A percentile compares a stretch with the other conserved stretches of the same genome.
Conservation (phyloP, 768 basidiomycete genomes). For the Macrolepiota dolichaula region DNA sequence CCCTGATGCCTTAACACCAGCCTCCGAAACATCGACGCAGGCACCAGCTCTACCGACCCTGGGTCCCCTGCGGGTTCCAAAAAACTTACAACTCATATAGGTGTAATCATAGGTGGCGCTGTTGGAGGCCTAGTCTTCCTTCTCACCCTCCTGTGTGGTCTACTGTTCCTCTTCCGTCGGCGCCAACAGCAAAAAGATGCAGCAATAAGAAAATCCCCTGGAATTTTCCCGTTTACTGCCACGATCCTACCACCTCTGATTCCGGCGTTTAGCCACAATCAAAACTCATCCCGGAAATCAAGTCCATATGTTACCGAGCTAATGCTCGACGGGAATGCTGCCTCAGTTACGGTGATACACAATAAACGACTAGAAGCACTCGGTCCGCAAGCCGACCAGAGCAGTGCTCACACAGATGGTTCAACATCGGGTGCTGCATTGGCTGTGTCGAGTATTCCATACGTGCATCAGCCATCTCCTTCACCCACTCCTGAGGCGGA, state of each 20-base stretch:
- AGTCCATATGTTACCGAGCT: too few relatives aligned
- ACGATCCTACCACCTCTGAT: not conserved
- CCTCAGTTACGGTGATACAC: not conserved
- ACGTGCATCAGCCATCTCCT: conserved; percentile 25
- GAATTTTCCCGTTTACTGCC: not conserved
- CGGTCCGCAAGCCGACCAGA: not conserved
- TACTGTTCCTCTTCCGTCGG: conserved; percentile 1
- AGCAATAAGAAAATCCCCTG: not conserved
- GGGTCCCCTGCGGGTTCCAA: not conserved
- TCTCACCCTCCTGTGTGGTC: not conserved
- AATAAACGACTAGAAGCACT: not conserved
- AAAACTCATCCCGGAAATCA: too few relatives aligned
- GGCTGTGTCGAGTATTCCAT: conserved; percentile 13
- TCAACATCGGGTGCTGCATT: not conserved
- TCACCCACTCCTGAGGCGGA: not conserved
- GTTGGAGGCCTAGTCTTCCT: conserved; percentile 9
- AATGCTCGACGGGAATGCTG: not conserved
- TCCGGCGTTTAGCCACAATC: not conserved
- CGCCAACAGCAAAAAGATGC: not conserved
- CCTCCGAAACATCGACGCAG: conserved; percentile 5
- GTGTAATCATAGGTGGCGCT: conserved; percentile 14
- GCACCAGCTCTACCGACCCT: not conserved
- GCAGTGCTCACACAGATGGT: not conserved
- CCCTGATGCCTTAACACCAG: not conserved
- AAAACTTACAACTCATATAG: not conserved